Conservation (phyloP, 176 grass and related monocot genomes). For the Rhipidocladum racemiflorum region DNA sequence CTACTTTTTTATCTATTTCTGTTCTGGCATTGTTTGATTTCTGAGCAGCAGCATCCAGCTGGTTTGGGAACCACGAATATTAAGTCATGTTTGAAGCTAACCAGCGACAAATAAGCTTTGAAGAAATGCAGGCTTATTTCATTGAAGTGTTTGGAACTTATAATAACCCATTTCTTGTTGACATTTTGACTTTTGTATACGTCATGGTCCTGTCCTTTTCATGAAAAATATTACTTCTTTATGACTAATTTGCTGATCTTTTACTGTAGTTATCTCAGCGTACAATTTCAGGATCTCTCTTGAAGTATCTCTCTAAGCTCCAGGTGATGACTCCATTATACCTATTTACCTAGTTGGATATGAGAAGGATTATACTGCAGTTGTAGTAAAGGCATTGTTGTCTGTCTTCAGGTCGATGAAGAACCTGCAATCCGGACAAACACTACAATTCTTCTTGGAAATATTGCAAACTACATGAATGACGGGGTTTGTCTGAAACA, state of each 20-base stretch:
- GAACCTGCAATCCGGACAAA: slow-evolving; percentile 95
- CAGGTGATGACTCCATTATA: slow-evolving; percentile 52
- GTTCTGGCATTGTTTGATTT: neutral
- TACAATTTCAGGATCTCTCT: slow-evolving; percentile 91
- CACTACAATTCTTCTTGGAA: slow-evolving; percentile 97
- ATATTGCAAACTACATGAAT: slow-evolving; percentile 96
- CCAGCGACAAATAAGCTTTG: neutral
- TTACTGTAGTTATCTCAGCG: slow-evolving; percentile 89
- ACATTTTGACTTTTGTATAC: neutral
- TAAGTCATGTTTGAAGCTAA: neutral
- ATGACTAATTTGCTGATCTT: slow-evolving; percentile 28
- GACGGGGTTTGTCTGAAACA: slow-evolving; percentile 75
- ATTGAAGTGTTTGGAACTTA: neutral
- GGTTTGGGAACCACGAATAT: neutral
- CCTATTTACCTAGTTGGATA: neutral
- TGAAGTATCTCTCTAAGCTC: slow-evolving; percentile 99
- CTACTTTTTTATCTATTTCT: neutral
- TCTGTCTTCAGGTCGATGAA: slow-evolving; percentile 83
- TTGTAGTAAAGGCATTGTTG: slow-evolving; percentile 24
- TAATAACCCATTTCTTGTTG: neutral
- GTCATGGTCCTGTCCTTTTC: neutral
- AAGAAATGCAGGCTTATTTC: neutral
- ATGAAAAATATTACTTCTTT: slow-evolving; percentile 7
- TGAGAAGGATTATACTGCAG: neutral
- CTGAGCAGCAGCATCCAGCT: neutral